Evolutionary conservation across 495 filamentous ascomycete genomes (phyloP).

Genomic region (Pseudoneurospora amorphoporcata): DNA sequence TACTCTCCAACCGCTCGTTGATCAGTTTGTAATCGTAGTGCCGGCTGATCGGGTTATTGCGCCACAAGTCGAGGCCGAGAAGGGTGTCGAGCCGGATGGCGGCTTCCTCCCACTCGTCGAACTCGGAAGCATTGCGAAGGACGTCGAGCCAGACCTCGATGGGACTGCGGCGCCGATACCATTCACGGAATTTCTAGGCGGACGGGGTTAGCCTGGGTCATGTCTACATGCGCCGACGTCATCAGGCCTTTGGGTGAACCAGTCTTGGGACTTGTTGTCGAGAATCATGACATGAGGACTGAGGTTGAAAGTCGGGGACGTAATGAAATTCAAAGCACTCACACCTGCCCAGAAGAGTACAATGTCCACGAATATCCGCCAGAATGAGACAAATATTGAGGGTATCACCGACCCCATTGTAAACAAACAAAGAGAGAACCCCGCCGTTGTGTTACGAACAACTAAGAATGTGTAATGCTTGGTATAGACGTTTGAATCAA

Average conservation of each 20-base stretch:
- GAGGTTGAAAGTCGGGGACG: not conserved
- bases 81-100: constrained; percentile 71
- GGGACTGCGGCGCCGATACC: constrained; percentile 44
- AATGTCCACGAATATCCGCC: constrained; percentile 51
- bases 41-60: constrained; percentile 65
- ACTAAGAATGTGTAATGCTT: not conserved
- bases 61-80: constrained; percentile 75
- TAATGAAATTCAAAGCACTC: constrained; percentile 14
- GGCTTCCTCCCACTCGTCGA: constrained; percentile 75
- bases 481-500: not conserved
- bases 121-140: constrained; percentile 54
- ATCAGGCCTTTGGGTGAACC: not conserved
- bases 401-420: constrained; percentile 22
- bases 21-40: constrained; percentile 89
- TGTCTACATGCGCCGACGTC: not conserved
- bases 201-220: not conserved
- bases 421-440: not conserved
- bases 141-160: constrained; percentile 44
- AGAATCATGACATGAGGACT: not conserved
- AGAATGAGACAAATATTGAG: constrained; percentile 31
- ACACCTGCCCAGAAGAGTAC: constrained; percentile 55
- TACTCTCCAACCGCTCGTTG: constrained; percentile 58
- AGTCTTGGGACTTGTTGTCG: constrained; percentile 1
- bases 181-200: constrained; percentile 14
- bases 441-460: not conserved